Base-by-base conservation (phyloP, 805 yeast species). In the Nakazawaea holstii region DNA sequence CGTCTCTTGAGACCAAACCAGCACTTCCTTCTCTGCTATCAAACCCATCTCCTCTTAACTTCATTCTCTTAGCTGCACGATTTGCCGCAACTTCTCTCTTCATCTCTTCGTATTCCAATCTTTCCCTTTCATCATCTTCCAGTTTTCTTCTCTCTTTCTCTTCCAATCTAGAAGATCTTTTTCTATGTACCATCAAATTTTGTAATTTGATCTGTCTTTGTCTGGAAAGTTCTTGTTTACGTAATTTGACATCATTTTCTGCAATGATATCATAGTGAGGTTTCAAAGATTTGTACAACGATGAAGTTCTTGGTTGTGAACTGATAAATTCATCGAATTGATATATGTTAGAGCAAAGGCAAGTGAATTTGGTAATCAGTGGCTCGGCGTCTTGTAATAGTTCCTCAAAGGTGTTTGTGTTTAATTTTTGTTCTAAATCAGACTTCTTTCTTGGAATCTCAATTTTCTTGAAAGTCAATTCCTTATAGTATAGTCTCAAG, bases 91-190 rank as follows among this genome's bases (percentile, higher is more conserved):
- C 76, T 35, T 71, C 67, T 42, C 64, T 62, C 43, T 72, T 66
- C 35, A 73, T 66, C 39, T 70, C 67, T 47, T 74, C 73, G 41
- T 71, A 77, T 48, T 75, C 69, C 41, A 70, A 70, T 49, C 69
- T 72, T 29, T 67, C 60, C 42, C 66, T 66, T 44, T 70, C 70
- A 17, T 75, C 78, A 52, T 84, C 88, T 51, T 80, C 85, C 40
- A 59, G 67, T 47, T 61, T 69, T 43, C 66, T 73, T 50, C 64
- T 66, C 52, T 77, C 81, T 56, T 78, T 80, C 15, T 84, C 85
- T 54, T 83, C 87, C 39, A 87, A 62, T 62, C 94, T 73, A 1
- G 89, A 79, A 0, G 92, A 85, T 53, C 88, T 72, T 56, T 87
- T 86, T 56, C 94, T 73, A 48, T 85, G 77, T 4, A 81, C 81